phyloP scores from a whole-genome alignment of 768 basidiomycete species.

The Candolleomyces aberdarensis region DNA sequence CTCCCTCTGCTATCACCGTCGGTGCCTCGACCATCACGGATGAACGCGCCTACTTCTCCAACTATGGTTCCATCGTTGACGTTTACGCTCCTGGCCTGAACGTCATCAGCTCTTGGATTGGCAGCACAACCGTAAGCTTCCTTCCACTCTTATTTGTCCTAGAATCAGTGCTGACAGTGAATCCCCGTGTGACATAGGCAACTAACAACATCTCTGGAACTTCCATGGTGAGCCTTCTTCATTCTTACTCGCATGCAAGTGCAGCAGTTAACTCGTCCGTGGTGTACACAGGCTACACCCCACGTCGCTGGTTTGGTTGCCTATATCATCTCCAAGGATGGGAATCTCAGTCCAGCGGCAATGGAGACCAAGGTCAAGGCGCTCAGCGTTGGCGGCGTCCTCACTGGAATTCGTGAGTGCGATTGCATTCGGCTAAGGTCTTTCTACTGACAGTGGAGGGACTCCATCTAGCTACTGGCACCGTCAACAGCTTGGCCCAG shows the following conservation, averaged over 20 bases:
- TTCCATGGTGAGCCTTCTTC: slow-evolving; percentile 21
- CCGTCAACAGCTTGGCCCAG: slow-evolving; percentile 1
- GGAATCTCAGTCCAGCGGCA: slow-evolving; percentile 26
- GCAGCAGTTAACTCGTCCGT: not conserved
- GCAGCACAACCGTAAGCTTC: slow-evolving; percentile 15
- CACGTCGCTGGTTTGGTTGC: slow-evolving; percentile 37
- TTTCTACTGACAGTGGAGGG: not conserved
- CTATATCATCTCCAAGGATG: slow-evolving; percentile 26
- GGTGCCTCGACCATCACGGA: slow-evolving; percentile 36
- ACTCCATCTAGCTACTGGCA: not conserved
- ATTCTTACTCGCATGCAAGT: not conserved
- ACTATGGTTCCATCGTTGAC: slow-evolving; percentile 40
- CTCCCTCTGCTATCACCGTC: slow-evolving; percentile 33
- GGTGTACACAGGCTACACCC: slow-evolving; percentile 22
- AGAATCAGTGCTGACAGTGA: not conserved
- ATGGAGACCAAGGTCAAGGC: slow-evolving; percentile 20
- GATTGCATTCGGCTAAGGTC: not conserved
- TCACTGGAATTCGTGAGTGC: slow-evolving; percentile 25
- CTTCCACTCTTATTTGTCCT: not conserved
- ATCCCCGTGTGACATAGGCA: slow-evolving; percentile 9
- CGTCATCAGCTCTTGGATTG: slow-evolving; percentile 30
- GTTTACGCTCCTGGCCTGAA: slow-evolving; percentile 37
- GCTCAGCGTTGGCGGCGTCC: slow-evolving; percentile 20
- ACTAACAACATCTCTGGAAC: slow-evolving; percentile 22
- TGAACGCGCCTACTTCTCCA: slow-evolving; percentile 33